phyloP scores from a whole-genome alignment of 331 rosid genomes.

The Rhamnella rubrinervis region DNA sequence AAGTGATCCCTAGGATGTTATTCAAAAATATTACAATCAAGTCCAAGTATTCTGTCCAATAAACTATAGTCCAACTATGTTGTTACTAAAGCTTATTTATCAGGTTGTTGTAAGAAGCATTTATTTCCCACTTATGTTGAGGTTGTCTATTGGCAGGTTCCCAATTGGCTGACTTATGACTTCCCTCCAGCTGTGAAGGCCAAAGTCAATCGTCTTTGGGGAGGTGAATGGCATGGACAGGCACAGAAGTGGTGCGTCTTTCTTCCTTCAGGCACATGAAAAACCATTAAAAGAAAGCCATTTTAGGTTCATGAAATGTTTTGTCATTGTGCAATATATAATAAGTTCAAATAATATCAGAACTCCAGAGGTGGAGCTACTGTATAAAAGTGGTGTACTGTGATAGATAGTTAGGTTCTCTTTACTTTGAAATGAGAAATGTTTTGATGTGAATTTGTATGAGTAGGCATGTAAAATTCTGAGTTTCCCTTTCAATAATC shows the following conservation, averaged over 20 bases:
- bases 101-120: not conserved
- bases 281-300: not conserved
- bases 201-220: constrained; percentile 96
- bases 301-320: not conserved
- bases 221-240: constrained; percentile 99
- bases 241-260: constrained; percentile 84
- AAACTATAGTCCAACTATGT: not conserved
- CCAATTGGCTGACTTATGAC: constrained; percentile 89
- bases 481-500: too few species aligned
- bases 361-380: too few species aligned
- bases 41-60: not conserved
- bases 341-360: too few species aligned
- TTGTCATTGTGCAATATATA: too few species aligned
- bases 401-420: too few species aligned
- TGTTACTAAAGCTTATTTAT: not conserved
- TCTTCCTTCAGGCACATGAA: constrained; percentile 8
- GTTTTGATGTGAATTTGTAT: too few species aligned
- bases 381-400: too few species aligned
- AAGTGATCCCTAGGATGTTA: not conserved
- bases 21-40: not conserved
- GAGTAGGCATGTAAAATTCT: too few species aligned
- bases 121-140: constrained; percentile 18
- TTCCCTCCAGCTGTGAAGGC: constrained; percentile 94
- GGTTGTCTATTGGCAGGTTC: constrained; percentile 58
- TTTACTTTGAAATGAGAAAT: too few species aligned